phyloP scores from a whole-genome alignment of 495 filamentous ascomycete genomes.

The Aspergillus leporis region DNA sequence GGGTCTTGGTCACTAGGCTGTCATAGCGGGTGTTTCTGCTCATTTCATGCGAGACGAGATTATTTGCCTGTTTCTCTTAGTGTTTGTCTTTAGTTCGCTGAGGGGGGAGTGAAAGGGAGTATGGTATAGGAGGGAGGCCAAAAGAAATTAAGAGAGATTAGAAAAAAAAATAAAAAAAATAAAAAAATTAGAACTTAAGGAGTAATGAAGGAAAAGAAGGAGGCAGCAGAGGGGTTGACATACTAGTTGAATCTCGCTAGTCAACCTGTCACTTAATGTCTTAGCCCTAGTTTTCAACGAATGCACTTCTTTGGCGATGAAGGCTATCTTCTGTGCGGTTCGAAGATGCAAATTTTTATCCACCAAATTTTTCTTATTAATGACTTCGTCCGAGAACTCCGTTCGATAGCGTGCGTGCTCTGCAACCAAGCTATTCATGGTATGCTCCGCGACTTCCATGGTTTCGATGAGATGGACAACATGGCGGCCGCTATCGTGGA shows the following conservation, averaged over 20 bases:
- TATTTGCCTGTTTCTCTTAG: conserved; percentile 23
- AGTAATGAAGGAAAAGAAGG: background rate
- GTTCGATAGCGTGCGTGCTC: background rate
- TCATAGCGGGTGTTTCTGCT: conserved; percentile 34
- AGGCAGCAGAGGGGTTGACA: background rate
- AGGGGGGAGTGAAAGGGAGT: too few relatives aligned
- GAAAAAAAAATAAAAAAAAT: too few relatives aligned
- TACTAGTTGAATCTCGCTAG: background rate
- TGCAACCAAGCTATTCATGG: background rate
- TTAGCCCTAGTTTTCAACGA: background rate
- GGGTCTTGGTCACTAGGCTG: conserved; percentile 35
- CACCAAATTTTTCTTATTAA: too few relatives aligned
- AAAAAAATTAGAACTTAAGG: background rate
- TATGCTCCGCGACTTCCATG: background rate
- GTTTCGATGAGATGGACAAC: background rate
- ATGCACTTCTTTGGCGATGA: background rate
- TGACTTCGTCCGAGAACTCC: background rate
- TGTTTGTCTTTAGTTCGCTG: conserved; percentile 28
- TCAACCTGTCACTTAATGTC: background rate
- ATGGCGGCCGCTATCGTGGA: background rate
- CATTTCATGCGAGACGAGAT: conserved; percentile 33
- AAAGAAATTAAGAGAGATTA: too few relatives aligned
- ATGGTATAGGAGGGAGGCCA: too few relatives aligned
- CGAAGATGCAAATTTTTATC: background rate
- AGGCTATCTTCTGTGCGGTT: background rate